These are phyloP conservation scores for Rehmannia glutinosa DNA, from an alignment of 257 asterid genomes.

Conservation along the genomic window DNA sequence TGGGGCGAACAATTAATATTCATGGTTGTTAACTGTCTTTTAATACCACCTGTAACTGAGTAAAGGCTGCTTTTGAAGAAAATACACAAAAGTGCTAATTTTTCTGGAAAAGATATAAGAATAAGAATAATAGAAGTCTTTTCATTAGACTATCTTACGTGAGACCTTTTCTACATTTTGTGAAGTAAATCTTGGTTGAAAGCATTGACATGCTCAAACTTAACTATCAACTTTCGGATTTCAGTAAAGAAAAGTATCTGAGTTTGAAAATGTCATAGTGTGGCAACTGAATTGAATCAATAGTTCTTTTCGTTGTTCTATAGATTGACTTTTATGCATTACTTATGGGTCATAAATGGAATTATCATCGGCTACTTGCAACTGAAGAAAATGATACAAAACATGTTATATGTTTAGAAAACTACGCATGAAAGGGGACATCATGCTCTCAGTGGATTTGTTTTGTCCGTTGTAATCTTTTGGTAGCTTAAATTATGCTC, in stretches of 20 bases:
- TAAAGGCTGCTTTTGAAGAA: neutral
- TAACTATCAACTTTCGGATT: neutral
- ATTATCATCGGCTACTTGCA: no score
- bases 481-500: neutral
- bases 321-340: neutral
- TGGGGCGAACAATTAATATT: neutral
- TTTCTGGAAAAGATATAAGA: neutral
- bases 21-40: neutral
- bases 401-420: neutral
- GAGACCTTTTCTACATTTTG: neutral
- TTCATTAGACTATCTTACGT: neutral
- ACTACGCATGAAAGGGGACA: neutral
- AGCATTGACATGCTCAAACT: constrained; percentile 1
- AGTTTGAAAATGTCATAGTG: neutral
- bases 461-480: no score
- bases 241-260: neutral
- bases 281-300: neutral
- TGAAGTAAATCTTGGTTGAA: neutral
- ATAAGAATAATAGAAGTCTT: neutral
- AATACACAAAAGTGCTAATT: neutral
- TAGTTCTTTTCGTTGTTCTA: neutral
- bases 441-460: neutral
- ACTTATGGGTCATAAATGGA: neutral
- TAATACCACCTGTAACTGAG: neutral
- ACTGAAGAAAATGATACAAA: neutral